Percentiles rank a stretch among this genome's conserved stretches.
Evolutionary conservation across 768 basidiomycete species (phyloP).

Genomic region (Antrodiella citrinella): DNA sequence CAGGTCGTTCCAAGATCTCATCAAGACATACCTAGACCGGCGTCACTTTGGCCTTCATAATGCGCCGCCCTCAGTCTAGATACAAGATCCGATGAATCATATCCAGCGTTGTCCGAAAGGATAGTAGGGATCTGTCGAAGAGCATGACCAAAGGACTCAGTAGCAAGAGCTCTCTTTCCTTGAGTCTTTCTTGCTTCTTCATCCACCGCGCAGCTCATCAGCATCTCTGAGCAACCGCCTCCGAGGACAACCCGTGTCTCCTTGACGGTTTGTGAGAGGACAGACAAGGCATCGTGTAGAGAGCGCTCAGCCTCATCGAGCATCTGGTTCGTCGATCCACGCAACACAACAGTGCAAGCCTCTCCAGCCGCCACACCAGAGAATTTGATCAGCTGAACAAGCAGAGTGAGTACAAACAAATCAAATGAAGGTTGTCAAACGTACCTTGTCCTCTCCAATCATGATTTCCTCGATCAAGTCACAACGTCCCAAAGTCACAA

Average conservation of each 20-base stretch:
- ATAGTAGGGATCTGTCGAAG: constrained; percentile 94
- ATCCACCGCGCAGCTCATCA: constrained; percentile 93
- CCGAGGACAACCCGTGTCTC: constrained; percentile 93
- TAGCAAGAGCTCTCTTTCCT: constrained; percentile 94
- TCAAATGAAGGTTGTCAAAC: constrained; percentile 8
- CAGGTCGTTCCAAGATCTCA: constrained; percentile 48
- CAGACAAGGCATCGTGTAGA: constrained; percentile 93
- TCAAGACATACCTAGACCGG: constrained; percentile 72
- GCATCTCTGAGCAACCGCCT: constrained; percentile 97
- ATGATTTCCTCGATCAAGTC: constrained; percentile 98
- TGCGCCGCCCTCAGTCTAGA: constrained; percentile 86
- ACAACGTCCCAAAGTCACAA: constrained; percentile 87
- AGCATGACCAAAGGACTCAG: constrained; percentile 85
- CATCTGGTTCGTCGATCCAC: constrained; percentile 98
- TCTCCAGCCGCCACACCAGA: constrained; percentile 97
- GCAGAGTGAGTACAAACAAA: neutral
- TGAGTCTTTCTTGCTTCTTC: constrained; percentile 76
- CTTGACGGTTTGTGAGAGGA: constrained; percentile 95
- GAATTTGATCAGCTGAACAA: constrained; percentile 88
- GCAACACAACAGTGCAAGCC: constrained; percentile 95
- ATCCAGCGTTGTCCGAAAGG: constrained; percentile 95
- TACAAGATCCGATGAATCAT: constrained; percentile 95
- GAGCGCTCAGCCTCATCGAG: constrained; percentile 98
- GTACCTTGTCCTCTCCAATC: constrained; percentile 97
- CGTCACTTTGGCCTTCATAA: constrained; percentile 79